Base-by-base conservation (phyloP, 345 rosid genomes). In the Heritiera littoralis region DNA sequence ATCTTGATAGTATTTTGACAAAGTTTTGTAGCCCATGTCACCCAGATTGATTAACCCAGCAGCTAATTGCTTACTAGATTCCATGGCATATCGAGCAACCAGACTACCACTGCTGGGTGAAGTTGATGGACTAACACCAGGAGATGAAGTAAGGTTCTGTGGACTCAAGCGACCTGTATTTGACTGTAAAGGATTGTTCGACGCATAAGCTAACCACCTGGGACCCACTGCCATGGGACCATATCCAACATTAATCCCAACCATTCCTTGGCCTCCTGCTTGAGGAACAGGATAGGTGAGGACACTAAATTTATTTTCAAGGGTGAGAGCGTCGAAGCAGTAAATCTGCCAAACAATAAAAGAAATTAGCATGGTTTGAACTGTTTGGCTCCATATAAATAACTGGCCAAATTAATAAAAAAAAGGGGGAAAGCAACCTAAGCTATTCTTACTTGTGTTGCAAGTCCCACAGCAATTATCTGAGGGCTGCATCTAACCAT, bases 141-240 rank as follows among this genome's bases (percentile, higher is more conserved):
- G 92, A 78, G 91, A 86, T 84, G 97, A 92, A 72, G 97, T 92
- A 85, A 93, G 92, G 80, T 91, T 91, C 83, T 95, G 97, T 52
- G 98, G 99, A 84, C 99, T 93, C 74, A 95, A 80, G 76, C 98
- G 96, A 74, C 97, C 98, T 58, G 89, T 81, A 83, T 81, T 91
- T 65, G 94, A 89, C 18, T 89, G 83, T 80, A 93, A 83, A 15
- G 96, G 98, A 66, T 80, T 92, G 79, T 88, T 89, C 71, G 99
- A 89, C 80, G 98, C 94, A 91, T 92, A 95, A 81, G 97, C 99
- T 85, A 95, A 86, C 99, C 98, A 95, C 85, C 96, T 88, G 14
- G 96, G 88, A 65, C 99, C 99, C 76, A 95, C 90, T 80, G 95
- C 95, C 99, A 93, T 92, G 76, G 99, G 99, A 77, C 99, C 99